Evolutionary conservation across 2,329 filamentous ascomycete species (phyloP), one percentile per base, ranked within the genome.

Genomic region (Aphanoascus verrucosus): DNA sequence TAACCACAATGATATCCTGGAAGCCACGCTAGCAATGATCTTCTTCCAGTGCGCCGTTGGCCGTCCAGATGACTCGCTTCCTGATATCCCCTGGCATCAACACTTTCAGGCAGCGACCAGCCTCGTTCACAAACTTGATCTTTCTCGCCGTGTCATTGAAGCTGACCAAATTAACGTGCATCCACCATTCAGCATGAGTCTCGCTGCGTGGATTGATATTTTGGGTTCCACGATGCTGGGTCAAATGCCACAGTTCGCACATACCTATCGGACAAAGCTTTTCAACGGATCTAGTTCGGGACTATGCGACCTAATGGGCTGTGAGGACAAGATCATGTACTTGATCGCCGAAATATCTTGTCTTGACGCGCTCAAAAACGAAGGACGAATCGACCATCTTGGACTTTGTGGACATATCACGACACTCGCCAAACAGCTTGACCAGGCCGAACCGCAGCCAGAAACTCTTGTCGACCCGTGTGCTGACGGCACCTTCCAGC

Each of bases 281-380:
- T 80, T 95, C 49, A 73, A 69, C 47, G 73, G 75, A 20, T 72
- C 77, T 5, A 72, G 74, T 1, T 86, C 87, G 8, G 93, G 93
- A 9, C 79, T 98, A 37, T 83, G 85, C 51, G 89, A 94, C 73
- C 79, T 97, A 49, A 97, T 97, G 90, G 93, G 93, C 61, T 97
- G 93, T 69, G 91, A 97, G 59, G 93, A 98, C 71, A 83, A 84
- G 19, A 86, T 97, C 71, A 96, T 98, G 89, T 97, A 95, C 69
- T 77, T 97, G 63, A 94, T 98, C 67, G 94, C 89, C 1, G 93
- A 98, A 72, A 95, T 97, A 63, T 88, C 91, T 52, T 97, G 93
- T 70, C 82, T 98, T 51, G 93, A 97, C 68, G 86, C 87, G 2
- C 80, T 96, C 59, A 94, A 93, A 76, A 74, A 77, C 38, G 82